Conservation (phyloP, 345 rosid genomes). For the Boechera divaricarpa region DNA sequence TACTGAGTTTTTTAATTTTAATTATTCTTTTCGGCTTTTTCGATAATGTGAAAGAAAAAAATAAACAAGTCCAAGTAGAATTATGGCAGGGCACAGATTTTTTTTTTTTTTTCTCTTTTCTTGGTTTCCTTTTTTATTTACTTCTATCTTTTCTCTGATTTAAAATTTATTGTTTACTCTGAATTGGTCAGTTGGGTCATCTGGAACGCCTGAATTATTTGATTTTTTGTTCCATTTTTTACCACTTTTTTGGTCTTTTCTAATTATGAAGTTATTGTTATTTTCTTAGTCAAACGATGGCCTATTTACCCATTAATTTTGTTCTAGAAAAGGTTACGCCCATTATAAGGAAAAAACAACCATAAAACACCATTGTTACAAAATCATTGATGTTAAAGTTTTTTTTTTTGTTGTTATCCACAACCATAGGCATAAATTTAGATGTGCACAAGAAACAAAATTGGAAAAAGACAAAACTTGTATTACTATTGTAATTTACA, state of each 20-base stretch:
- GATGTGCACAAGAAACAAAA: constrained; percentile 33
- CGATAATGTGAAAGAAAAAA: constrained; percentile 32
- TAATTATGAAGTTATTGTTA: constrained; percentile 31
- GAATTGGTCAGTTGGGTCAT: constrained; percentile 73
- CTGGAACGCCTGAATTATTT: constrained; percentile 68
- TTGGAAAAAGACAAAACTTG: not conserved
- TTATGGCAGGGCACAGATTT: constrained; percentile 34
- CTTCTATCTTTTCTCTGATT: constrained; percentile 17
- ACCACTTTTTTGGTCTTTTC: constrained; percentile 24
- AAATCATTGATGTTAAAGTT: constrained; percentile 24
- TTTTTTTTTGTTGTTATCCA: constrained; percentile 37
- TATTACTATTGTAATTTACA: constrained; percentile 21
- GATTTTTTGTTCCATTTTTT: constrained; percentile 30
- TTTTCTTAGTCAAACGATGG: constrained; percentile 39
- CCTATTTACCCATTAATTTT: constrained; percentile 30
- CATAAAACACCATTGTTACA: constrained; percentile 27
- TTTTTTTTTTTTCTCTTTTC: not conserved
- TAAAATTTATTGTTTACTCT: constrained; percentile 39
- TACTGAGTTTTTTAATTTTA: constrained; percentile 32
- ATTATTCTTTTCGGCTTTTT: constrained; percentile 34
- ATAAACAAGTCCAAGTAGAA: constrained; percentile 50
- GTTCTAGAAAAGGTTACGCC: constrained; percentile 30
- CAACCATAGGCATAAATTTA: constrained; percentile 37
- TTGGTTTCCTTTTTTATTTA: not conserved
- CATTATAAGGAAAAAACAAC: constrained; percentile 21